Evolutionary conservation across 805 yeast species (phyloP).

Genomic region (Peterozyma toletana): DNA sequence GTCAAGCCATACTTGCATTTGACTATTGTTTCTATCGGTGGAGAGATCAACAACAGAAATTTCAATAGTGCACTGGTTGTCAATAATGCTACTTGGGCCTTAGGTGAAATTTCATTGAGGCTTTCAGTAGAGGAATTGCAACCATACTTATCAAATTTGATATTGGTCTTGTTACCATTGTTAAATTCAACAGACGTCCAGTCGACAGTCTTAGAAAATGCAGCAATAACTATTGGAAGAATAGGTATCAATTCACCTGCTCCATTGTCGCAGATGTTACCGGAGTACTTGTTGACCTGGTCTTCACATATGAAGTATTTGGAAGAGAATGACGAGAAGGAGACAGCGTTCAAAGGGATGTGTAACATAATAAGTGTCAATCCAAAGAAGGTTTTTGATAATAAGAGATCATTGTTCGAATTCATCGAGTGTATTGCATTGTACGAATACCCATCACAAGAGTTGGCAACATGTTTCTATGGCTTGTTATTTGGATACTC

Average conservation of each 20-base stretch:
- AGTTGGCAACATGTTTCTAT: slow-evolving; percentile 34
- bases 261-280: slow-evolving; percentile 49
- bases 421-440: slow-evolving; percentile 55
- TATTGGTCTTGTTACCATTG: slow-evolving; percentile 52
- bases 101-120: slow-evolving; percentile 78
- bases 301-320: slow-evolving; percentile 57
- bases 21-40: slow-evolving; percentile 58
- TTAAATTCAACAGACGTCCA: slow-evolving; percentile 47
- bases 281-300: slow-evolving; percentile 61
- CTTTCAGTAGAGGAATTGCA: slow-evolving; percentile 35
- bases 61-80: slow-evolving; percentile 54
- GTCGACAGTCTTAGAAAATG: slow-evolving; percentile 71
- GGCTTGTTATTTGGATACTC: slow-evolving; percentile 39
- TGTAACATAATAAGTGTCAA: slow-evolving; percentile 56
- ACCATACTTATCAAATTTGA: slow-evolving; percentile 47
- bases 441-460: slow-evolving; percentile 43
- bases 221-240: slow-evolving; percentile 86
- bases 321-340: slow-evolving; percentile 83
- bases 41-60: slow-evolving; percentile 52
- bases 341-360: slow-evolving; percentile 81
- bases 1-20: slow-evolving; percentile 41
- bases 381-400: slow-evolving; percentile 55
- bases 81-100: slow-evolving; percentile 90
- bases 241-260: slow-evolving; percentile 62
- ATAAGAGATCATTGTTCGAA: slow-evolving; percentile 37